Evolutionary conservation across 1,139 yeast species (phyloP), one percentile per base, ranked within the genome.

Genomic region (Trichomonascaceae sp.): DNA sequence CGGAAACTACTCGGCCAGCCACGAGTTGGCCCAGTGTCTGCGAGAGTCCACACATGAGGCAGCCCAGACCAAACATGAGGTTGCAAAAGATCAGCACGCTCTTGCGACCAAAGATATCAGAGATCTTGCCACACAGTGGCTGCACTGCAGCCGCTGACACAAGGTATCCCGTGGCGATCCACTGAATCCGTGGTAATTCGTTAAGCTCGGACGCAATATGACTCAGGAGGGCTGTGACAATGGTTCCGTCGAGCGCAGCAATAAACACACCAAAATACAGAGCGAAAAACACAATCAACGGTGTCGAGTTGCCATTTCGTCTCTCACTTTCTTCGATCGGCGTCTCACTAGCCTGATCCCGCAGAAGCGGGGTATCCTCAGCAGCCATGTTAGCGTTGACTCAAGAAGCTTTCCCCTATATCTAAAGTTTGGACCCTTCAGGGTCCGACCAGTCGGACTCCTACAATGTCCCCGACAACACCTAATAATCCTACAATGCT

Each of bases 51-150:
- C 76, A 71, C 32, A 71, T 55, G 20, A 66, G 43, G 46, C 77
- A 71, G 8, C 81, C 82, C 14, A 69, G 23, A 1, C 68, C 69
- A 44, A 75, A 75, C 27, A 61, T 47, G 3, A 55, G 36, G 38
- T 70, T 69, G 46, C 74, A 68, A 29, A 69, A 53, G 5, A 74
- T 45, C 28, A 75, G 54, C 38, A 71, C 53, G 5, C 60, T 52
- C 50, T 71, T 78, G 46, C 94, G 67, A 15, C 95, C 95, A 53
- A 77, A 82, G 29, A 84, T 80, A 48, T 84, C 95, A 3, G 92
- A 76, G 23, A 85, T 56, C 50, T 82, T 84, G 16, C 95, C 95
- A 45, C 76, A 82, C 16, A 85, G 57, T 1, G 95, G 95, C 55
- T 74, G 81, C 44, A 74, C 70, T 2, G 77, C 74, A 1, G 77